Evolutionary conservation across 768 basidiomycete genomes (phyloP).

Genomic region (Boletus edulis): DNA sequence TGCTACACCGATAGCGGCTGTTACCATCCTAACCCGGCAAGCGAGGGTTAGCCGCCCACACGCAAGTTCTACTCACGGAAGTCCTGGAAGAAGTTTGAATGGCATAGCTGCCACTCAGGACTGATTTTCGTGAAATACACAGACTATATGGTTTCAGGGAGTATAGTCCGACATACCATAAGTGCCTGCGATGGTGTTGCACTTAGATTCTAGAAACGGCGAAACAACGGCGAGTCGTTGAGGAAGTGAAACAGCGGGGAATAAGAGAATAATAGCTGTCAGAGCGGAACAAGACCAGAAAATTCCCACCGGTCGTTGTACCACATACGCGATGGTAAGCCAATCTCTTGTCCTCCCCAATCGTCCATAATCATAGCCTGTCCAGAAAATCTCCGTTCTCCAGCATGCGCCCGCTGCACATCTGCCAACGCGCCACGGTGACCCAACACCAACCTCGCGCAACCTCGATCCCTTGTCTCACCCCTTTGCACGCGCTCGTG

Average conservation of each 20-base stretch:
- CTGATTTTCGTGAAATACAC: background rate
- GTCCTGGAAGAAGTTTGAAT: background rate
- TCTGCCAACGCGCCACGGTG: conserved; percentile 71
- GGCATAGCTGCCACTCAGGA: background rate
- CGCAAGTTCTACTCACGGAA: background rate
- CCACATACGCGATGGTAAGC: conserved; percentile 12
- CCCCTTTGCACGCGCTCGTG: conserved; percentile 89
- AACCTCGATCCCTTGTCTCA: conserved; percentile 96
- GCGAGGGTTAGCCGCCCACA: background rate
- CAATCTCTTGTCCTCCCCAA: background rate
- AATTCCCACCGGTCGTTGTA: conserved; percentile 3
- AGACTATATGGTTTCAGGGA: background rate
- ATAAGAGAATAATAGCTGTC: no score
- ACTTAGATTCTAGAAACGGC: background rate
- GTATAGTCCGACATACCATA: background rate
- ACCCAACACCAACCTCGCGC: conserved; percentile 83
- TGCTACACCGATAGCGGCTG: conserved; percentile 18
- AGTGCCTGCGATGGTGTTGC: background rate
- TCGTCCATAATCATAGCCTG: conserved; percentile 2
- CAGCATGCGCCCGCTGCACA: conserved; percentile 79
- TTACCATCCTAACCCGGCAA: conserved; percentile 14
- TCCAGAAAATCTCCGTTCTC: conserved; percentile 81
- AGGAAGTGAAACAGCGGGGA: background rate
- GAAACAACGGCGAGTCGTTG: background rate
- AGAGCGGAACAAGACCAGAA: no score